Base-by-base conservation (phyloP, 441 rosid species). In the Corymbia citriodora region DNA sequence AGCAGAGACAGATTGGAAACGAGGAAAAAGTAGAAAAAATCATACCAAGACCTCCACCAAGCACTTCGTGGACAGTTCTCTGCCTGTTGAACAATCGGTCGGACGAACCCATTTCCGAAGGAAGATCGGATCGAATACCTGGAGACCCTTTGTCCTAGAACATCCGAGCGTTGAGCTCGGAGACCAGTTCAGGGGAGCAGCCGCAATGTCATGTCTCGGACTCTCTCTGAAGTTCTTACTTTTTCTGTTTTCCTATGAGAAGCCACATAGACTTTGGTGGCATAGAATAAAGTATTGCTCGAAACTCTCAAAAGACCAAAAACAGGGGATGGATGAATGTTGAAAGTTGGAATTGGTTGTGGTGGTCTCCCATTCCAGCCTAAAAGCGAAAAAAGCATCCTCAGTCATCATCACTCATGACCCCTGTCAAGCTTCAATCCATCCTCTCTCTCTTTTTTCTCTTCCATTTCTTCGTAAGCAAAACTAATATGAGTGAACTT, bases 21-120 rank as follows among this genome's bases (percentile, higher is more conserved):
- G 85, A 57, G 31, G 82, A 79, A 74, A 63, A 82, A 31, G 17
- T 49, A 48, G 40, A 92, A 55, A 83, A 14, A 55, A 40, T 36
- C 95, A 92, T 90, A 98, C 99, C 93, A 91, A 94, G 92, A 89
- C 97, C 97, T 63, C 97, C 97, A 54, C 99, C 99, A 25, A 98
- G 94, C 93, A 98, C 93, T 93, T 96, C 96, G 92, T 96, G 97
- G 90, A 97, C 87, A 90, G 94, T 95, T 91, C 90, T 95, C 59
- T 95, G 95, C 94, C 99, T 92, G 90, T 93, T 93, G 91, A 97
- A 96, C 94, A 96, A 90, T 81, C 94, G 96, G 91, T 92, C 92
- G 12, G 95, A 91, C 31, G 95, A 92, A 90, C 89, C 94, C 97
- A 94, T 94, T 27, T 54, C 36, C 72, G 55, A 74, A 45, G 54